Evolutionary conservation across 176 grass and related monocot genomes (phyloP).

Genomic region (Thalia dealbata): DNA sequence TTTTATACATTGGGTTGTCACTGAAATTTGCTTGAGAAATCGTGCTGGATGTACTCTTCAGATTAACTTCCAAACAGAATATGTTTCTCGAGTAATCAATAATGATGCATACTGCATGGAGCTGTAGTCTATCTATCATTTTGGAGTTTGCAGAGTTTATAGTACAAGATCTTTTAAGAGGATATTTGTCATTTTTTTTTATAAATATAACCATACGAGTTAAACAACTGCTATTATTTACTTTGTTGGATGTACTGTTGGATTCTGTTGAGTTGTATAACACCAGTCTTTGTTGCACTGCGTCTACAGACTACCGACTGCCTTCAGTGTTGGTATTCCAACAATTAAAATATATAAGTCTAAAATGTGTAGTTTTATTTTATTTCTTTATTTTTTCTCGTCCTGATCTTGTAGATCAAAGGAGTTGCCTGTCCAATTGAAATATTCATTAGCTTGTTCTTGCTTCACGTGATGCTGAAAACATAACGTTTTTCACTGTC

Average conservation of each 20-base stretch:
- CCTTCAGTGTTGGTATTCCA: neutral
- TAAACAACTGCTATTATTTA: neutral
- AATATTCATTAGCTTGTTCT: neutral
- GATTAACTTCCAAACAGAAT: neutral
- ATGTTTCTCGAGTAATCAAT: neutral
- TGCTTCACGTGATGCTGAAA: neutral
- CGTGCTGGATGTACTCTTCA: neutral
- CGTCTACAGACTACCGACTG: neutral
- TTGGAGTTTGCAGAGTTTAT: neutral
- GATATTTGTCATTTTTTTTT: neutral
- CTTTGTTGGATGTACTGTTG: neutral
- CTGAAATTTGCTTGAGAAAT: neutral
- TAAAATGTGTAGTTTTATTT: neutral
- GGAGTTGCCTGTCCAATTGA: neutral
- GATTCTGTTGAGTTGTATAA: neutral
- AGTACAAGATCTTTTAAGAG: neutral
- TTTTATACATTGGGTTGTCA: neutral
- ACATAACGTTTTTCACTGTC: neutral
- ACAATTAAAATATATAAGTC: neutral
- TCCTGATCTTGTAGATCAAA: neutral
- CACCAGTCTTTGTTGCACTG: neutral
- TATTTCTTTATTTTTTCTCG: neutral
- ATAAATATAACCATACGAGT: neutral
- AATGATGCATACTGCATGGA: neutral
- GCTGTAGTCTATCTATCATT: neutral